These are phyloP conservation scores for Ophiosphaerella korrae DNA, from an alignment of 2,329 filamentous ascomycete species.

Conservation along the genomic window DNA sequence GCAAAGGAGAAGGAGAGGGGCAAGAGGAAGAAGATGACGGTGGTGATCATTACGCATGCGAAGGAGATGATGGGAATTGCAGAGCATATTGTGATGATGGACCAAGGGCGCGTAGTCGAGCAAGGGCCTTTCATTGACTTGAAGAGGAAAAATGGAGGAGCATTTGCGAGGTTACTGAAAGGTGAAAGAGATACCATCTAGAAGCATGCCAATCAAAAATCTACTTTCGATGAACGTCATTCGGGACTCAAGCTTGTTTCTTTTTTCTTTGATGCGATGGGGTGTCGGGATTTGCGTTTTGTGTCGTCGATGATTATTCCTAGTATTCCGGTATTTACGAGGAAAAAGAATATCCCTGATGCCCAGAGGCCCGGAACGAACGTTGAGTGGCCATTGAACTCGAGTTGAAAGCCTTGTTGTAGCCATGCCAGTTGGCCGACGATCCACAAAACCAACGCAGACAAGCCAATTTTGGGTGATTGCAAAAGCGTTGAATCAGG, in stretches of 20 bases:
- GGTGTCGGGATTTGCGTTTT: conserved; percentile 10
- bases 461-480: conserved; percentile 64
- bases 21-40: conserved; percentile 59
- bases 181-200: conserved; percentile 28
- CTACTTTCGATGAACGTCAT: no score
- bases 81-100: conserved; percentile 71
- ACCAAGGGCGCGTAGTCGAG: conserved; percentile 72
- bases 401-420: conserved; percentile 57
- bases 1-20: conserved; percentile 23
- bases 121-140: conserved; percentile 70
- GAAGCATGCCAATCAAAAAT: no score
- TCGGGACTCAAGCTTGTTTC: conserved; percentile 3
- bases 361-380: conserved; percentile 86
- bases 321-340: conserved; percentile 85
- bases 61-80: conserved; percentile 85
- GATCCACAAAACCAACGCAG: conserved; percentile 75
- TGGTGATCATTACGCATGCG: conserved; percentile 82
- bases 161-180: conserved; percentile 46
- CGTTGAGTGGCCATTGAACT: conserved; percentile 73
- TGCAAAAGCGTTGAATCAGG: conserved; percentile 75
- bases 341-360: conserved; percentile 78
- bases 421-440: conserved; percentile 66
- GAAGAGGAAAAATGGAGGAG: conserved; percentile 30
- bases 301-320: conserved; percentile 76
- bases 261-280: conserved; percentile 6